A percentile compares a stretch with the other conserved stretches of the same genome.
Evolutionary conservation across 2,329 filamentous ascomycete species (phyloP).

Genomic region (Thielaviopsis punctulata): DNA sequence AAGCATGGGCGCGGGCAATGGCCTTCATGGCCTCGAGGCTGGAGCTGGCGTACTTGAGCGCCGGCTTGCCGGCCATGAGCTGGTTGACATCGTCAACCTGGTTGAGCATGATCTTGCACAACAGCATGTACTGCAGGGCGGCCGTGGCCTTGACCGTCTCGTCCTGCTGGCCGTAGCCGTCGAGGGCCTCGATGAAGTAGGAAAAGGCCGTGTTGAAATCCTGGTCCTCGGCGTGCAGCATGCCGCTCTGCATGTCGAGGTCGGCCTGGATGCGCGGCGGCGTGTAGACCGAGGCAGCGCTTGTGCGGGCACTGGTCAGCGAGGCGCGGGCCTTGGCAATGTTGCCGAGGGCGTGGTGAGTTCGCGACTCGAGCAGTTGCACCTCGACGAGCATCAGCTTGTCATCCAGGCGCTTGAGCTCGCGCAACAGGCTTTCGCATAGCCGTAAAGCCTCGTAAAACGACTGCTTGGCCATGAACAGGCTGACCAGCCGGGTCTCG

Average conservation of each 20-base stretch:
- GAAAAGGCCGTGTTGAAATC: constrained; percentile 98
- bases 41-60: constrained; percentile 86
- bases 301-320: constrained; percentile 83
- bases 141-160: constrained; percentile 82
- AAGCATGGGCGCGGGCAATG: constrained; percentile 84
- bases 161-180: constrained; percentile 90
- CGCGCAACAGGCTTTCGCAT: constrained; percentile 88
- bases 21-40: constrained; percentile 99
- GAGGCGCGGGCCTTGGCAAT: constrained; percentile 90
- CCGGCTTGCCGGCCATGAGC: constrained; percentile 90
- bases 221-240: constrained; percentile 95
- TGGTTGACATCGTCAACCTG: constrained; percentile 88
- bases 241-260: constrained; percentile 97
- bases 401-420: constrained; percentile 95
- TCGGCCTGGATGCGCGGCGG: constrained; percentile 88
- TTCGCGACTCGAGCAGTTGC: constrained; percentile 86
- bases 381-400: constrained; percentile 97
- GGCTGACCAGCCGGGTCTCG: constrained; percentile 79
- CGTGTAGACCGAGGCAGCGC: constrained; percentile 91
- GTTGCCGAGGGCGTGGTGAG: constrained; percentile 95
- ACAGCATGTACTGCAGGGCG: constrained; percentile 95
- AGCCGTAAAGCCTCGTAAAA: constrained; percentile 95
- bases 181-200: constrained; percentile 97
- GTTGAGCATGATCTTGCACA: constrained; percentile 99
- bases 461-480: constrained; percentile 93